Percentiles rank a stretch among this genome's conserved stretches.
These are phyloP conservation scores for Vigna angularis DNA, from an alignment of 306 rosid species.

Conservation along the genomic window DNA sequence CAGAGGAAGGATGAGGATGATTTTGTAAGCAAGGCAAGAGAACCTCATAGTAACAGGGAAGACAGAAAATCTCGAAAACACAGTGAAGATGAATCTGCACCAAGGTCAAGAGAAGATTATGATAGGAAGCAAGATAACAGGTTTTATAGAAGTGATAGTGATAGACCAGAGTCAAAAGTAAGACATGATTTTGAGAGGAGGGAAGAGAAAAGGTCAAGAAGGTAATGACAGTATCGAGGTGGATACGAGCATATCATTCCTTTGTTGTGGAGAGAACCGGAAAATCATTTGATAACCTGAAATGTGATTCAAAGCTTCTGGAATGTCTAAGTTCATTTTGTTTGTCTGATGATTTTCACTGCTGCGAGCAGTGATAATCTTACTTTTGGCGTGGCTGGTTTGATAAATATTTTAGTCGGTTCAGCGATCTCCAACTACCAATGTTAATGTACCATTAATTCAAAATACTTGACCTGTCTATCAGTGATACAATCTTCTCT, in stretches of 20 bases:
- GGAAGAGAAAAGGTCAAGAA: conserved; percentile 57
- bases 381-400: conserved; percentile 18
- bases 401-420: conserved; percentile 13
- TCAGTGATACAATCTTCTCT: neutral
- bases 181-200: conserved; percentile 50
- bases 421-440: neutral
- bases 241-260: conserved; percentile 13
- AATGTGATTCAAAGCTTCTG: neutral
- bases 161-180: conserved; percentile 39
- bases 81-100: conserved; percentile 51
- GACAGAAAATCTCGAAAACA: conserved; percentile 57
- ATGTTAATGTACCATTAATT: conserved; percentile 12
- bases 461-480: neutral
- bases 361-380: neutral
- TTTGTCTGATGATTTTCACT: conserved; percentile 1
- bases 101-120: conserved; percentile 63
- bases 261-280: conserved; percentile 21
- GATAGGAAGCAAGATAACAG: conserved; percentile 58
- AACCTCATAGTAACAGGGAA: conserved; percentile 51
- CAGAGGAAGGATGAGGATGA: conserved; percentile 53
- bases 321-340: conserved; percentile 25
- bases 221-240: conserved; percentile 45
- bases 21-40: conserved; percentile 54
- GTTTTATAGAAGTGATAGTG: conserved; percentile 39
- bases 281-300: neutral